These are phyloP conservation scores for Bruguiera parviflora DNA, from an alignment of 345 rosid genomes.

Conservation along the genomic window DNA sequence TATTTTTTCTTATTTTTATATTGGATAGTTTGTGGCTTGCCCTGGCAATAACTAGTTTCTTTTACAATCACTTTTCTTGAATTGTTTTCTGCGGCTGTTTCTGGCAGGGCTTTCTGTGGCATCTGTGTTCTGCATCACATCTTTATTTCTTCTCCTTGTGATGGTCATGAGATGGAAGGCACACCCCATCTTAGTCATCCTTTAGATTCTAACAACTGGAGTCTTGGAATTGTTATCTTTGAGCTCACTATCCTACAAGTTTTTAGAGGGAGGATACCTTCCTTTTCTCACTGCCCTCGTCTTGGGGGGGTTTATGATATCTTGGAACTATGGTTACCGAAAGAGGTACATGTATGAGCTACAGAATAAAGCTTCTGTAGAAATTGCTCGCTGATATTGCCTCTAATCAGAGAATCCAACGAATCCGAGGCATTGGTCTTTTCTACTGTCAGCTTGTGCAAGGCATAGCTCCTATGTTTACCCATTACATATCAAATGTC, in stretches of 20 bases:
- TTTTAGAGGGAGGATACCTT: slow-evolving; percentile 55
- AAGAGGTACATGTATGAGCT: slow-evolving; percentile 51
- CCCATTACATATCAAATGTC: slow-evolving; percentile 56
- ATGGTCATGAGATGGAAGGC: slow-evolving; percentile 76
- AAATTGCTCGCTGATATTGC: background rate
- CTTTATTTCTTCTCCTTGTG: slow-evolving; percentile 53
- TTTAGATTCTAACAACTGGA: slow-evolving; percentile 40
- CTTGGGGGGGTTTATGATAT: slow-evolving; percentile 53
- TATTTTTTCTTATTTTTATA: too few relatives aligned
- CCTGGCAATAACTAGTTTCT: too few relatives aligned
- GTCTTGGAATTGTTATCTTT: slow-evolving; percentile 42
- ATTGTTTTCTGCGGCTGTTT: background rate
- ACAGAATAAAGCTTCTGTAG: slow-evolving; percentile 53
- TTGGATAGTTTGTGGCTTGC: too few relatives aligned
- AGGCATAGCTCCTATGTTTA: slow-evolving; percentile 69
- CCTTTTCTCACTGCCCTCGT: slow-evolving; percentile 42
- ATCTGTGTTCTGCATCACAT: slow-evolving; percentile 60
- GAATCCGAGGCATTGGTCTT: slow-evolving; percentile 56
- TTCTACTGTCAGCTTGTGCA: slow-evolving; percentile 73
- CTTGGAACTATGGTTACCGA: slow-evolving; percentile 62
- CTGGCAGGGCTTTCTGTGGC: slow-evolving; percentile 60
- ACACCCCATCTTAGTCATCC: slow-evolving; percentile 32
- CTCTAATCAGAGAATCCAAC: slow-evolving; percentile 33
- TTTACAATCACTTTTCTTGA: too few relatives aligned
- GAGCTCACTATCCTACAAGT: slow-evolving; percentile 55